Conservation (phyloP, 768 basidiomycete genomes). For the Gymnopilus junonius region DNA sequence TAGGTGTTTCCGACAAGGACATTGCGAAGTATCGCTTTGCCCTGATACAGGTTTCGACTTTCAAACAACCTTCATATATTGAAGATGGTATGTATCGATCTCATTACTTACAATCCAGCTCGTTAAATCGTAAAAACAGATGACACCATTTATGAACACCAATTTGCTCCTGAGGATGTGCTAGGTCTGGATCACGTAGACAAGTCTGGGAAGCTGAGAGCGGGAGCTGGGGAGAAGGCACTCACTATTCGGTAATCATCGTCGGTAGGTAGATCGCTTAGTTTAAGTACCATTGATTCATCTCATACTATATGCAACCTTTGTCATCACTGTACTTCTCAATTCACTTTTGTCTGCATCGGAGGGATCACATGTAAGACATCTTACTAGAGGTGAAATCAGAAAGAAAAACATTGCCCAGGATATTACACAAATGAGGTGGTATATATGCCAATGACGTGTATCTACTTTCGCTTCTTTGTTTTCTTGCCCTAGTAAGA, state of each 20-base stretch:
- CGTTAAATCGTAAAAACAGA: conserved; percentile 54
- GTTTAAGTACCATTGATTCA: conserved; percentile 34
- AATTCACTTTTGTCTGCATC: conserved; percentile 20
- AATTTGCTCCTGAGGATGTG: conserved; percentile 92
- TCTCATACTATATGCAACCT: conserved; percentile 46
- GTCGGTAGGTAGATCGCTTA: conserved; percentile 30
- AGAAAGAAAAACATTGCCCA: conserved; percentile 14
- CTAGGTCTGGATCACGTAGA: conserved; percentile 96
- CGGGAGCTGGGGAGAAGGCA: conserved; percentile 85
- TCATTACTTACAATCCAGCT: not conserved
- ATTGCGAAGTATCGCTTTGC: conserved; percentile 93
- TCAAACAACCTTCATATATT: conserved; percentile 95
- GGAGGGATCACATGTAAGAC: not conserved
- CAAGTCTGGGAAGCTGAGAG: conserved; percentile 85
- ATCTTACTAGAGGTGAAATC: conserved; percentile 4
- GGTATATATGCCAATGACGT: conserved; percentile 16
- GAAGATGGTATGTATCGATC: conserved; percentile 79
- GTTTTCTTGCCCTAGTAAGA: conserved; percentile 53
- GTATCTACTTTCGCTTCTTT: conserved; percentile 71
- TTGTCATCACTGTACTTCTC: conserved; percentile 44
- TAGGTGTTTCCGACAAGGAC: conserved; percentile 94
- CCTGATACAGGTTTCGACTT: conserved; percentile 89
- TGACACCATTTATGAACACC: conserved; percentile 96
- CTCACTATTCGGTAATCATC: conserved; percentile 90
- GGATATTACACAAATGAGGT: conserved; percentile 11